Conservation (phyloP, 202 grass and related monocot genomes). For the Tripidium arundinaceum region DNA sequence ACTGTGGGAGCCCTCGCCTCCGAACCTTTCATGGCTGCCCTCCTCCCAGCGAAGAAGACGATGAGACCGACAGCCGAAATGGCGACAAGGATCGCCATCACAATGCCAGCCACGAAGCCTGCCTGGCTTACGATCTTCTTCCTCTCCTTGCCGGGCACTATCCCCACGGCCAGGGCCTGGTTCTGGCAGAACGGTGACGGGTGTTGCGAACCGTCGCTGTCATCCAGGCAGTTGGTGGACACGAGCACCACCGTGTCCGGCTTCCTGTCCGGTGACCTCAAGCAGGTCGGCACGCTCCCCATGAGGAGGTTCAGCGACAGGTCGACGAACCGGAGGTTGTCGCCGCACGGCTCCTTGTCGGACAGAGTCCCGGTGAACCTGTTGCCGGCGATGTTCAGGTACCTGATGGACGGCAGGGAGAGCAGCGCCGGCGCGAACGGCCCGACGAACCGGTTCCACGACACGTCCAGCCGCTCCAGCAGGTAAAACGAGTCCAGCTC, state of each 20-base stretch:
- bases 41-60: constrained; percentile 55
- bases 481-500: constrained; percentile 52
- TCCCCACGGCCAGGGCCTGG: constrained; percentile 85
- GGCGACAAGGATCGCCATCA: constrained; percentile 30
- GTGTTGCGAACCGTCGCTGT: constrained; percentile 45
- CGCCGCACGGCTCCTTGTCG: constrained; percentile 52
- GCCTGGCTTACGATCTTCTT: constrained; percentile 29
- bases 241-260: constrained; percentile 41
- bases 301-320: constrained; percentile 74
- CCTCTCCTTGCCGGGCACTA: constrained; percentile 36
- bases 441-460: constrained; percentile 80
- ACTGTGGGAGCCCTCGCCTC: constrained; percentile 38
- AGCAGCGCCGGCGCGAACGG: constrained; percentile 64
- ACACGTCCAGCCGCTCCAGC: constrained; percentile 69
- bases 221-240: constrained; percentile 63
- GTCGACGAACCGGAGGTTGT: constrained; percentile 66
- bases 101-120: constrained; percentile 36
- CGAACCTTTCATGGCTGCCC: constrained; percentile 25
- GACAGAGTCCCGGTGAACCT: constrained; percentile 85
- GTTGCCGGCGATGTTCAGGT: constrained; percentile 73
- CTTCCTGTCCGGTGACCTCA: constrained; percentile 40
- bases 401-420: constrained; percentile 67
- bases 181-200: constrained; percentile 79
- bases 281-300: constrained; percentile 57
- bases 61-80: constrained; percentile 33